These are phyloP conservation scores for Sphaerobolus stellatus DNA, from an alignment of 1,284 basidiomycete genomes.

Conservation along the genomic window DNA sequence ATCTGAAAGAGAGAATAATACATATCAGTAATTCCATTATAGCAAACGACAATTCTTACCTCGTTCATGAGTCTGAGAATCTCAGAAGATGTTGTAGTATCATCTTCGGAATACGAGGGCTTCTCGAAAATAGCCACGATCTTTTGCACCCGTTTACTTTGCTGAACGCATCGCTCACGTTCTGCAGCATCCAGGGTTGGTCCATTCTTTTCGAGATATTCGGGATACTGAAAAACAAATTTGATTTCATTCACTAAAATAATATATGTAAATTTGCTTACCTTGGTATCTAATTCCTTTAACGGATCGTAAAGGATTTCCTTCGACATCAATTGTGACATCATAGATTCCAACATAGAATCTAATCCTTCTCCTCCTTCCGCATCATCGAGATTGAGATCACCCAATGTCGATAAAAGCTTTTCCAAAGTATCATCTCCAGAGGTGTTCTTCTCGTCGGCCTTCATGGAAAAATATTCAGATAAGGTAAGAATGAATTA, in stretches of 20 bases:
- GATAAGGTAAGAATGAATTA: constrained; percentile 13
- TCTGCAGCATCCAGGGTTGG: constrained; percentile 58
- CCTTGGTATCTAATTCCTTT: constrained; percentile 85
- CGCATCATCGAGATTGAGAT: constrained; percentile 36
- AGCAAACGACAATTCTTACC: constrained; percentile 41
- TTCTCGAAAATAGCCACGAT: constrained; percentile 79
- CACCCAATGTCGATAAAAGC: constrained; percentile 45
- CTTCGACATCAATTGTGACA: constrained; percentile 92
- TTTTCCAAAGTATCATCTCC: constrained; percentile 45
- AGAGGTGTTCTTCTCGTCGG: constrained; percentile 33
- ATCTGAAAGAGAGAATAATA: constrained; percentile 48
- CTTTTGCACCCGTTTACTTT: constrained; percentile 61
- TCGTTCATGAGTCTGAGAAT: constrained; percentile 76
- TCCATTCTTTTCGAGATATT: constrained; percentile 63
- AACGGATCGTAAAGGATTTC: constrained; percentile 92
- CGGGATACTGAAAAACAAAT: constrained; percentile 67
- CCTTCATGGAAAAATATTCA: constrained; percentile 11
- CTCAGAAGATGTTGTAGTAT: constrained; percentile 50
- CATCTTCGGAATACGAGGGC: constrained; percentile 61
- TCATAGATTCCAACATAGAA: constrained; percentile 85
- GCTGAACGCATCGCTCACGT: constrained; percentile 66
- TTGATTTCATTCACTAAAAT: constrained; percentile 1
- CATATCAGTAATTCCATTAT: background rate
- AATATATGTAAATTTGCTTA: constrained; percentile 32
- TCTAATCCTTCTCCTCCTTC: constrained; percentile 67